Evolutionary conservation across 1,139 yeast species (phyloP).

Genomic region (Yarrowia galli): DNA sequence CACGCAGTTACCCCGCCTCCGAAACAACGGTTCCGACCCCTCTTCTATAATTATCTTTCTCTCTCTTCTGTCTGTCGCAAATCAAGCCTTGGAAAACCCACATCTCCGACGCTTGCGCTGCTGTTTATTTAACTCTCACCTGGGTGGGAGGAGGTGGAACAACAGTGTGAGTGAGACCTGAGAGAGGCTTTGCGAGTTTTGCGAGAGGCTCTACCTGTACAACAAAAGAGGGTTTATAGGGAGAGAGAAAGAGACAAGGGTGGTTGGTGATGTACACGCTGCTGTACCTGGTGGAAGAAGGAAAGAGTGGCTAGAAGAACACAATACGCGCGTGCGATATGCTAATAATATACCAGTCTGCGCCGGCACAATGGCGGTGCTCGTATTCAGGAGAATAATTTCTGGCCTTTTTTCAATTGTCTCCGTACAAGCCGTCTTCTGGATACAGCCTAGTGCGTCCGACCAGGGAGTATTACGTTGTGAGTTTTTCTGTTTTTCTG

Average conservation of each 20-base stretch:
- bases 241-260: too few species aligned
- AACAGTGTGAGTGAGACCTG: too few species aligned
- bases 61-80: neutral
- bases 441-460: neutral
- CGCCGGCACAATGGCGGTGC: constrained; percentile 8
- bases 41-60: constrained; percentile 20
- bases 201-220: too few species aligned
- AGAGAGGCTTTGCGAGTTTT: neutral
- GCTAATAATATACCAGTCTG: neutral
- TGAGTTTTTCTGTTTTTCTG: too few species aligned
- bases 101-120: constrained; percentile 31
- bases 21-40: constrained; percentile 24
- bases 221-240: too few species aligned
- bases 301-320: too few species aligned
- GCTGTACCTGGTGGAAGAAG: too few species aligned
- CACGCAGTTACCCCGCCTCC: constrained; percentile 23
- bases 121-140: neutral
- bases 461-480: neutral
- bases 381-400: constrained; percentile 5
- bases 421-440: neutral
- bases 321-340: too few species aligned
- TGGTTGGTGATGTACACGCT: too few species aligned
- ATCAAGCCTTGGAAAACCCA: constrained; percentile 6
- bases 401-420: neutral
- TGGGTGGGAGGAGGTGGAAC: neutral